A percentile compares a stretch with the other conserved stretches of the same genome.
These are phyloP conservation scores for Warburgia ugandensis DNA, from an alignment of 164 flowering plant species.

Conservation along the genomic window DNA sequence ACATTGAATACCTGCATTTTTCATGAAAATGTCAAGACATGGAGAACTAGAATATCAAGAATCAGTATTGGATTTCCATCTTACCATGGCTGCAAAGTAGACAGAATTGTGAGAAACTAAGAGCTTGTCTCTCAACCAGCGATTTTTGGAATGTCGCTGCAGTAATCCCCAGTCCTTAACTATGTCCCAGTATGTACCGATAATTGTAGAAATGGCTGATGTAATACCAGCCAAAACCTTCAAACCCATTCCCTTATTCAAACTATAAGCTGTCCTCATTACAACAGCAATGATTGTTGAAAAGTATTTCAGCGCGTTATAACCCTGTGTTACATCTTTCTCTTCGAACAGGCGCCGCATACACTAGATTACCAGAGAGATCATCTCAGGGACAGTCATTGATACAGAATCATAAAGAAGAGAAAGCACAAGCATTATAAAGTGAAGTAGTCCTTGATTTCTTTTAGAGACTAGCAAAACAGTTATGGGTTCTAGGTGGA, in stretches of 20 bases:
- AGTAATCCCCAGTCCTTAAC: constrained; percentile 75
- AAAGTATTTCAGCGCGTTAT: constrained; percentile 57
- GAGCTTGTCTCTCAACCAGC: constrained; percentile 56
- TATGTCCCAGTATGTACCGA: constrained; percentile 69
- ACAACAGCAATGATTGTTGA: constrained; percentile 57
- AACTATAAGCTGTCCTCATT: constrained; percentile 45
- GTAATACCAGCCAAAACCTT: constrained; percentile 38
- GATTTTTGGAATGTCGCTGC: constrained; percentile 46
- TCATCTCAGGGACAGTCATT: too few relatives aligned
- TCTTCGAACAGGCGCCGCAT: constrained; percentile 62
- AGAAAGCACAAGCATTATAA: too few relatives aligned
- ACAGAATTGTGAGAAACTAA: constrained; percentile 42
- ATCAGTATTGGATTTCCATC: too few relatives aligned
- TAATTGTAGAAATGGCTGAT: constrained; percentile 41
- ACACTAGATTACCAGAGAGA: constrained; percentile 38
- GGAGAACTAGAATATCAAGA: too few relatives aligned
- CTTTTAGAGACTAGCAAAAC: too few relatives aligned
- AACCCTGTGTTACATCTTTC: constrained; percentile 48
- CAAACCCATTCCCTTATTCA: constrained; percentile 33
- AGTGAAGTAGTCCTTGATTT: too few relatives aligned
- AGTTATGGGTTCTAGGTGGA: too few relatives aligned
- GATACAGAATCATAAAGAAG: too few relatives aligned
- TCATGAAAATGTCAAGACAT: background rate
- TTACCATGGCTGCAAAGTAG: constrained; percentile 59
- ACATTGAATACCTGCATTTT: constrained; percentile 46